These are phyloP conservation scores for Penicillium argentinense DNA, from an alignment of 495 filamentous ascomycete species.

Conservation along the genomic window DNA sequence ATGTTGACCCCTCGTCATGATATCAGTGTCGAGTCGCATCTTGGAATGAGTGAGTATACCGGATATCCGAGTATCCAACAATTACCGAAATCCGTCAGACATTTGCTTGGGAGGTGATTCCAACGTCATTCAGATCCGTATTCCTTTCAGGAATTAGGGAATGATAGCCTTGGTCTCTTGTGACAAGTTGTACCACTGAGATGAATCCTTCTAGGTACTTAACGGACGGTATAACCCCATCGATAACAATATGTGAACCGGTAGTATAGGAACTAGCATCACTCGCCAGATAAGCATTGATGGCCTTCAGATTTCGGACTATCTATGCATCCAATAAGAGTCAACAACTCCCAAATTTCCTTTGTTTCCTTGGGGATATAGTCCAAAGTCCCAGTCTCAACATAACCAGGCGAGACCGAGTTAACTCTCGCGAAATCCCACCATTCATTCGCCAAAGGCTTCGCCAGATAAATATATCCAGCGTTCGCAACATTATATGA, in stretches of 20 bases:
- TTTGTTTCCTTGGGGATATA: slow-evolving; percentile 1
- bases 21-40: no score
- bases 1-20: no score
- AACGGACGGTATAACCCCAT: no score
- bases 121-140: no score
- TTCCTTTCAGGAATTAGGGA: no score
- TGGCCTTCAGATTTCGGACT: slow-evolving; percentile 72
- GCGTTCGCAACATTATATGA: slow-evolving; percentile 71
- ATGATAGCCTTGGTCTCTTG: no score
- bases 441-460: slow-evolving; percentile 77
- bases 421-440: slow-evolving; percentile 77
- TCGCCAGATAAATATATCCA: slow-evolving; percentile 45
- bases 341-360: slow-evolving; percentile 26
- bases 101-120: no score
- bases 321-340: slow-evolving; percentile 60
- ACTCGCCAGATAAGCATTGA: slow-evolving; percentile 72
- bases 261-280: slow-evolving; percentile 73
- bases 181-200: no score
- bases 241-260: slow-evolving; percentile 65
- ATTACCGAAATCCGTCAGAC: no score
- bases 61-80: no score
- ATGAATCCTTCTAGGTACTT: no score
- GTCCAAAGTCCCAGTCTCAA: slow-evolving; percentile 67
- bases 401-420: slow-evolving; percentile 76
- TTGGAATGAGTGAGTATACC: no score